Evolutionary conservation across 345 rosid genomes (phyloP), one percentile per base, ranked within the genome.

Genomic region (Turnera subulata): DNA sequence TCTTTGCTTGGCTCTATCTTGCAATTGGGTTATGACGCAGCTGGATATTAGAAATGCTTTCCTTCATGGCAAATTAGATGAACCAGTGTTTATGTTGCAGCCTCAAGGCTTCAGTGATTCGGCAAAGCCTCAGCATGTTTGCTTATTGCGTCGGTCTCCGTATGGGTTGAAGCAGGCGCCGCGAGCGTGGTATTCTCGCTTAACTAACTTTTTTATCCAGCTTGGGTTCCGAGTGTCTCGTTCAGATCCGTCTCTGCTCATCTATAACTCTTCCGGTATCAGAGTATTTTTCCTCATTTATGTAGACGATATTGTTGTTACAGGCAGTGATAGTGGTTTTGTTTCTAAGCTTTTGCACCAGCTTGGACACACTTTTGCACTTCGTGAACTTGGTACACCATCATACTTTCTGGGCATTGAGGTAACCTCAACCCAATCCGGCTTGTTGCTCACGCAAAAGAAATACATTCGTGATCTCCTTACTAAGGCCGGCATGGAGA

Each of bases 181-280:
- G 6, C 4, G 5, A 0, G 52, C 32, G 0, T 48, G 52, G 29
- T 22, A 18, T 5, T 22, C 24, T 0, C 0, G 18, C 0, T 1
- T 48, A 14, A 22, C 3, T 0, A n/a, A 48, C 0, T 10, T 18
- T 0, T 1, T 48, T 1, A 0, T 1, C 0, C 0, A 0, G 0
- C 5, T 48, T 11, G 52, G 26, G 0, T 48, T 48, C 13, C 0
- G 1, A 0, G 7, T 7, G 5, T 18, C 24, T 48, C 8, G 6
- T 11, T 7, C 9, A 0, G 5, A 13, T 5, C 26, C 21, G 0
- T 48, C 17, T 0, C 17, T 47, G 0, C 11, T 5, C 13, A 6
- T 48, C 6, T 48, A 48, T 48, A 2, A 48, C 2, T 0, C 4
- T 1, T 1, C 6, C 0, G 4, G 3, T 0, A 0, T 0, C 1